Conservation (phyloP, 306 rosid species). For the Cotoneaster glaucophyllus region DNA sequence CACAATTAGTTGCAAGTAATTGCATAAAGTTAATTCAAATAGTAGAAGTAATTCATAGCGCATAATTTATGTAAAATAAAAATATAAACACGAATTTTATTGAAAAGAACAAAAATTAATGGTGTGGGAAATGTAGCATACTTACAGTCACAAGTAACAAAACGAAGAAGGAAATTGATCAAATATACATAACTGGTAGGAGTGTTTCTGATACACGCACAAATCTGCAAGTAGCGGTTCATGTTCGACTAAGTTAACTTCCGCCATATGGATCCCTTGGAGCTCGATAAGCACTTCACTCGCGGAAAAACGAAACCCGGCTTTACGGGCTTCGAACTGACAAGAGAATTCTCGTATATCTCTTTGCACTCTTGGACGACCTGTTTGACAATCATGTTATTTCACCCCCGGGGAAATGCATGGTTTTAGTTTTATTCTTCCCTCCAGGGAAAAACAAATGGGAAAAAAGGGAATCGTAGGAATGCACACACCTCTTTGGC, state of each 20-base stretch:
- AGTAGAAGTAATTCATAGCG: no score
- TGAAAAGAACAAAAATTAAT: background rate
- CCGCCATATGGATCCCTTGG: constrained; percentile 76
- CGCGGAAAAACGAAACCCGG: constrained; percentile 73
- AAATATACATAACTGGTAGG: background rate
- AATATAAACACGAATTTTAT: background rate
- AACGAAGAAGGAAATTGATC: background rate
- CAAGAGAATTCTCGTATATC: constrained; percentile 79
- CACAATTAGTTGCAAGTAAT: no score
- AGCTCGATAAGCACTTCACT: constrained; percentile 60
- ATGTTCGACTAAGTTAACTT: constrained; percentile 52
- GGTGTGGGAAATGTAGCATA: background rate
- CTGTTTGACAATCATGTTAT: constrained; percentile 36
- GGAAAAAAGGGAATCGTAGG: background rate
- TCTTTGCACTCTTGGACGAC: constrained; percentile 98
- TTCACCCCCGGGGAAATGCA: background rate
- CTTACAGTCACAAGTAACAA: background rate
- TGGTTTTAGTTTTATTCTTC: background rate
- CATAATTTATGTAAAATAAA: no score
- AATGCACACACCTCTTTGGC: constrained; percentile 85
- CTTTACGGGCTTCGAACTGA: constrained; percentile 73
- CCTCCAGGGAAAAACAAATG: no score
- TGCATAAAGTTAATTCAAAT: background rate
- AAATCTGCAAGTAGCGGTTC: background rate
- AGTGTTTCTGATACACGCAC: background rate